phyloP scores from a whole-genome alignment of 495 filamentous ascomycete genomes.

The Penicillium dipodomyicola region DNA sequence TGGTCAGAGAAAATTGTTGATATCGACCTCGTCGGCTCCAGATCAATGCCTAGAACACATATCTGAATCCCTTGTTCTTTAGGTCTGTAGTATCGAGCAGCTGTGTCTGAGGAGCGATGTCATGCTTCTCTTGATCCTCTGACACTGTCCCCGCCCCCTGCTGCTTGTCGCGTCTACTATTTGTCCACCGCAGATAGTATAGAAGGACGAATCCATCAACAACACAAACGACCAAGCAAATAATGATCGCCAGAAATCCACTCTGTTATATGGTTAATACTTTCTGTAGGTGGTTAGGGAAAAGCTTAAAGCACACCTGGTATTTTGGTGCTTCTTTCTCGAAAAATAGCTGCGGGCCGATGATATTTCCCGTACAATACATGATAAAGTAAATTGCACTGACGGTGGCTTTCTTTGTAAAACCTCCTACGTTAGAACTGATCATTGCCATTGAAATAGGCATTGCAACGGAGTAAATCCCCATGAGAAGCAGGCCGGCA shows the following conservation, averaged over 20 bases:
- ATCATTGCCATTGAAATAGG: constrained; percentile 29
- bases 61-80: constrained; percentile 12
- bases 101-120: neutral
- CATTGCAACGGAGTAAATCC: constrained; percentile 24
- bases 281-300: too few relatives aligned
- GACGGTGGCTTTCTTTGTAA: constrained; percentile 32
- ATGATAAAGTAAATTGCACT: constrained; percentile 31
- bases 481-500: constrained; percentile 26
- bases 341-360: constrained; percentile 32
- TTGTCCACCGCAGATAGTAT: constrained; percentile 22
- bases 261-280: constrained; percentile 7
- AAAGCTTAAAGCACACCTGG: constrained; percentile 6
- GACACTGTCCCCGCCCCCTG: neutral
- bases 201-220: constrained; percentile 12
- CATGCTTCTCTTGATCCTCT: constrained; percentile 7
- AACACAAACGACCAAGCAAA: constrained; percentile 22
- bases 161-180: constrained; percentile 14
- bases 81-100: constrained; percentile 18
- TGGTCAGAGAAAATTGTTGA: too few relatives aligned
- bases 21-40: neutral
- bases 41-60: neutral
- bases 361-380: constrained; percentile 47
- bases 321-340: constrained; percentile 27
- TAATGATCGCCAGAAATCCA: constrained; percentile 22
- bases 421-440: constrained; percentile 35